These are phyloP conservation scores for Lanmaoa pseudosensibilis DNA, from an alignment of 768 basidiomycete genomes.

Conservation along the genomic window DNA sequence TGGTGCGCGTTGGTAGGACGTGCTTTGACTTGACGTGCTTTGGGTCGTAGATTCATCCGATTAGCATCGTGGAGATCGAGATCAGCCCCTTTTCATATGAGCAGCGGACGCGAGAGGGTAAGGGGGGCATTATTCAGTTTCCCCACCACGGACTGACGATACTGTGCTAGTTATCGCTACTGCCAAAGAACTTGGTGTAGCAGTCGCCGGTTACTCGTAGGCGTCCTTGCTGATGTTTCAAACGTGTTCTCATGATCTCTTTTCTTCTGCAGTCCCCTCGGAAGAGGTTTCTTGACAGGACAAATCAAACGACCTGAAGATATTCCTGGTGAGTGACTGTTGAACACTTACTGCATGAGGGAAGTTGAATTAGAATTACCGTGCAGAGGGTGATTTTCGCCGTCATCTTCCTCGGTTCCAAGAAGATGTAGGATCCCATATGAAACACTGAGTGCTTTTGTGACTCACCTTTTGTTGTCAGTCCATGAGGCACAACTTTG, in stretches of 20 bases:
- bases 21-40: neutral
- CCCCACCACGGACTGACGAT: neutral
- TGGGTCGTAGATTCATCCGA: constrained; percentile 45
- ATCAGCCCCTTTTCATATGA: constrained; percentile 61
- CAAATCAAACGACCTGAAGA: constrained; percentile 41
- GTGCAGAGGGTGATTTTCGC: constrained; percentile 42
- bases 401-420: constrained; percentile 42
- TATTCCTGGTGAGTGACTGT: constrained; percentile 25
- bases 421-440: constrained; percentile 32
- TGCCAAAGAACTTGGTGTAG: constrained; percentile 51
- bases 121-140: neutral
- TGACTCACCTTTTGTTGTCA: neutral
- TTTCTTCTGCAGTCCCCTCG: constrained; percentile 43
- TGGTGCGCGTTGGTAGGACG: neutral
- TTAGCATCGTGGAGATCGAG: constrained; percentile 67
- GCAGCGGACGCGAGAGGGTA: constrained; percentile 45
- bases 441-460: too few species aligned
- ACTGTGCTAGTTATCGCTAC: constrained; percentile 45
- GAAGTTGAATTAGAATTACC: neutral
- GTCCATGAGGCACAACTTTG: constrained; percentile 38
- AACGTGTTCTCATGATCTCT: neutral
- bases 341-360: neutral
- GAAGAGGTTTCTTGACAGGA: constrained; percentile 34
- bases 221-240: constrained; percentile 4
- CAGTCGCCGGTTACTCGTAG: constrained; percentile 60